phyloP scores from a whole-genome alignment of 2,329 filamentous ascomycete genomes.

The Nemania sp. region DNA sequence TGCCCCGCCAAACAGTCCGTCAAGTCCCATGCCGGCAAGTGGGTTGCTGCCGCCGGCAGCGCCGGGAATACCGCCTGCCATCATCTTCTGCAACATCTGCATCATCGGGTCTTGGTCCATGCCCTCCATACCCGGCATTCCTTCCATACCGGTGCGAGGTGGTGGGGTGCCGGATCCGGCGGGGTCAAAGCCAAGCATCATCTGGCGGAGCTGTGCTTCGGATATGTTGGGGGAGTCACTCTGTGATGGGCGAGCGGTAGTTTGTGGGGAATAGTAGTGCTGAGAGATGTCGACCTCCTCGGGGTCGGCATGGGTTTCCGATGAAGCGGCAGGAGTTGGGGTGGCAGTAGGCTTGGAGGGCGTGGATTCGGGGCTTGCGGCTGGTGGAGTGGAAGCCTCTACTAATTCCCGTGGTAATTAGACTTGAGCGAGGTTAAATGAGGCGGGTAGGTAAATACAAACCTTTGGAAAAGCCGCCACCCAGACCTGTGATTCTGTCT shows the following conservation, averaged over 20 bases:
- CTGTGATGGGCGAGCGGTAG: conserved; percentile 56
- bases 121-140: conserved; percentile 45
- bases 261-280: conserved; percentile 72
- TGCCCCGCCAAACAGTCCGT: conserved; percentile 51
- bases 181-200: conserved; percentile 70
- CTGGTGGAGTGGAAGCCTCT: conserved; percentile 49
- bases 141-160: conserved; percentile 50
- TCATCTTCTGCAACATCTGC: conserved; percentile 80
- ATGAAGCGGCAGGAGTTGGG: conserved; percentile 48
- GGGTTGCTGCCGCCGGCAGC: conserved; percentile 53
- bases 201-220: conserved; percentile 72
- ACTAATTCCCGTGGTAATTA: conserved; percentile 44
- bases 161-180: conserved; percentile 37
- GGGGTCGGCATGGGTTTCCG: conserved; percentile 68
- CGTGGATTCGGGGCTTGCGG: conserved; percentile 35
- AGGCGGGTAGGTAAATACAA: conserved; percentile 26
- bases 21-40: conserved; percentile 50
- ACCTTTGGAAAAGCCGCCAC: conserved; percentile 67
- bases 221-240: conserved; percentile 56
- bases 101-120: conserved; percentile 73
- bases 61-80: conserved; percentile 50
- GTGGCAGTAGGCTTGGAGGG: conserved; percentile 21
- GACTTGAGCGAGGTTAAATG: neutral
- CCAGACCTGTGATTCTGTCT: conserved; percentile 79
- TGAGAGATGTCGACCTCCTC: conserved; percentile 84